Evolutionary conservation across 805 yeast genomes (phyloP).

Genomic region (Yarrowia sp.): DNA sequence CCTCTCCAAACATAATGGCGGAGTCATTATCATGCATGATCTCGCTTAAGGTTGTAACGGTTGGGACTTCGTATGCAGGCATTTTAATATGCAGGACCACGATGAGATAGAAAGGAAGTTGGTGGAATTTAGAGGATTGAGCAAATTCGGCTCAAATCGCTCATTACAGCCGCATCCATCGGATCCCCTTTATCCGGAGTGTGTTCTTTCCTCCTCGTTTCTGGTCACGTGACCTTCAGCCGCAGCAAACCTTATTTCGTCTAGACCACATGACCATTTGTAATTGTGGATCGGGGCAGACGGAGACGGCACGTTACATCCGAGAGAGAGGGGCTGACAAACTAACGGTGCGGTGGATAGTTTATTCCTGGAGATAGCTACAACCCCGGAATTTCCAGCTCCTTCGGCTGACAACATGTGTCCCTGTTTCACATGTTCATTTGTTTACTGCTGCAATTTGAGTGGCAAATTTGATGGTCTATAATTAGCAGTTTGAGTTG

Average conservation of each 20-base stretch:
- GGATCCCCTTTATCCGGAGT: background rate
- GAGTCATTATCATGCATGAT: constrained; percentile 10
- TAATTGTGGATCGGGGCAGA: background rate
- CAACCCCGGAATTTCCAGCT: too few relatives aligned
- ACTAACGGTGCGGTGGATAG: background rate
- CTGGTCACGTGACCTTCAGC: constrained; percentile 10
- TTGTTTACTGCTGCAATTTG: background rate
- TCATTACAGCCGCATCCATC: too few relatives aligned
- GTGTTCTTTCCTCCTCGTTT: too few relatives aligned
- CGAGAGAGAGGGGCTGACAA: background rate
- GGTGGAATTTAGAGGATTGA: too few relatives aligned
- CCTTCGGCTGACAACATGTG: too few relatives aligned
- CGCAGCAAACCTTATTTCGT: constrained; percentile 12
- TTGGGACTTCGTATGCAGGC: constrained; percentile 27
- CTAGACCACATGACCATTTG: constrained; percentile 23
- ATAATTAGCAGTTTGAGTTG: constrained; percentile 11
- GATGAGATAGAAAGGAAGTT: background rate
- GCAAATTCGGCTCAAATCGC: too few relatives aligned
- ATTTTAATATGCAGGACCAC: constrained; percentile 1
- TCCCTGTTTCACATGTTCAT: constrained; percentile 2
- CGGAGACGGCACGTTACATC: constrained; percentile 13
- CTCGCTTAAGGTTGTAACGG: constrained; percentile 17
- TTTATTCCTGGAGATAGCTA: too few relatives aligned
- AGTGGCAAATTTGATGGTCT: constrained; percentile 20
- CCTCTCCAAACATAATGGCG: background rate